Evolutionary conservation across 352 stramenopile species (phyloP), one percentile per base, ranked within the genome.

Genomic region (Pythium oligandrum): DNA sequence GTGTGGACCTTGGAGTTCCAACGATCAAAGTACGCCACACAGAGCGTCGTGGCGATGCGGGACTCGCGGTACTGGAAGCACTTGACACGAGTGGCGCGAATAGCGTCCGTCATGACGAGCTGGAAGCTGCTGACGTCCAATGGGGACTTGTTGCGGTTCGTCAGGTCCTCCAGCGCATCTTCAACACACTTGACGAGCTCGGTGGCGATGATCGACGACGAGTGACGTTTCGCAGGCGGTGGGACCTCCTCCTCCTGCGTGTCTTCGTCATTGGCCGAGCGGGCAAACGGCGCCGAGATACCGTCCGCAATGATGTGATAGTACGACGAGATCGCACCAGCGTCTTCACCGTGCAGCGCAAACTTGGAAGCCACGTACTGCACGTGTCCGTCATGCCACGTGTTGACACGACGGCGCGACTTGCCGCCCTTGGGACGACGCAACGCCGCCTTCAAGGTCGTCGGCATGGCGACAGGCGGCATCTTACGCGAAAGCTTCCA

Each of bases 291-390:
- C 4, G 77, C 77, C 49, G 75, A 88, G 33, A 90, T 77, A 9
- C 83, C 83, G 57, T 90, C 83, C 10, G 83, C 76, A 3, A 93
- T 76, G 59, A 93, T 78, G 63, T 93, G 83, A 55, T 83, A 90
- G 62, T 83, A 88, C 30, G 39, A 65, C 6, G 68, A 70, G 4
- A 60, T 55, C 2, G 64, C 72, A n/a, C 77, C 71, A 3, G 75
- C 80, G 63, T 93, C 83, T 75, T 93, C 83, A 37, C 76, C 73
- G 52, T 93, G 83, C 40, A 63, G 73, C 57, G 76, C 71, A 48
- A 83, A 78, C 10, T 38, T 35, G 2, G 64, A 62, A 6, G 68
- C 55, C 3, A 71, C 81, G 35, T 80, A 80, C 51, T 78, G 70
- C 51, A 86, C 53, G 34, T 53, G 35, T 38, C 68, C 49, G 34